Evolutionary conservation across 371 early-diverging fungal species (phyloP), one percentile per base, ranked within the genome.

Genomic region (Dinochytrium kinnereticum): DNA sequence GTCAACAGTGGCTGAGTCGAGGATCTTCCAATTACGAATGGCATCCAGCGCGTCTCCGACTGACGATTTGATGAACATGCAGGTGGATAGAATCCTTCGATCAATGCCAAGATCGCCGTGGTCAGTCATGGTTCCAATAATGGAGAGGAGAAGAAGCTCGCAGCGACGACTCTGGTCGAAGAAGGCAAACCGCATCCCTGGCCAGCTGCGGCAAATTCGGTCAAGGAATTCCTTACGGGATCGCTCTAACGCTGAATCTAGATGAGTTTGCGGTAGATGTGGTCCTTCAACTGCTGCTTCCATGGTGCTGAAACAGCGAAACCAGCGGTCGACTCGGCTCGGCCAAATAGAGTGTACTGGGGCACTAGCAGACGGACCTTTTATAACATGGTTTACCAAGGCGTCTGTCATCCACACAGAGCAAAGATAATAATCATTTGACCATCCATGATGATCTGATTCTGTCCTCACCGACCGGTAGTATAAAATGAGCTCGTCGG

Each of bases 1-100:
- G 57, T 55, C 57, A 19, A 55, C 57, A 24, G 15, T 55, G 5
- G 57, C 57, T 7, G 57, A 10, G 26, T 55, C 57, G 7, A 55
- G 57, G 26, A 55, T 55, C 10, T 24, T 10, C 57, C 57, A 55
- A 19, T 30, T 55, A 26, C 57, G 57, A 55, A 55, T 55, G 57
- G 57, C 57, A 30, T 55, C 57, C 21, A 55, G 10, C 26, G 57
- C 57, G 30, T 55, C 57, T 30, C 57, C 57, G 26, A 55, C 57
- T 10, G 57, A 55, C 10, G 57, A 55, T 26, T 55, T 55, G 26
- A 55, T 26, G 57, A 55, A 55, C 57, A 55, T 55, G 57, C 57
- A 55, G 10, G 57, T 55, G 24, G 57, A 7, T 7, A 55, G 57
- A 55, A 55, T 19, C 10, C 24, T 19, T 7, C 57, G 57, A 30